phyloP scores from a whole-genome alignment of 805 yeast species.

The Candida morakotiae region DNA sequence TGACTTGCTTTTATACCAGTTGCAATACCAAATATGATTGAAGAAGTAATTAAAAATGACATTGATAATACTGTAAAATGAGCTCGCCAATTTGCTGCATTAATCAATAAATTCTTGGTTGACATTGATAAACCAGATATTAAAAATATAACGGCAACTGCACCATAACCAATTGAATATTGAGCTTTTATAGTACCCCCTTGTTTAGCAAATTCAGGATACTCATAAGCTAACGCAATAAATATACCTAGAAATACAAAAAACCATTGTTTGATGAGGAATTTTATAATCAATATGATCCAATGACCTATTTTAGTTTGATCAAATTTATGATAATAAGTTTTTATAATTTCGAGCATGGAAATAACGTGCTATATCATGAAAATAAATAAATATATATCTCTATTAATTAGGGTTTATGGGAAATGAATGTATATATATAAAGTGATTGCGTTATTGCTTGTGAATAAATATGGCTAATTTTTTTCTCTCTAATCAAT shows the following conservation, averaged over 20 bases:
- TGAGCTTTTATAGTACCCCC: slow-evolving; percentile 75
- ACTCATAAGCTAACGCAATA: slow-evolving; percentile 70
- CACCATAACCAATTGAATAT: slow-evolving; percentile 78
- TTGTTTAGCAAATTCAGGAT: slow-evolving; percentile 78
- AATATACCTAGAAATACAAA: slow-evolving; percentile 67
- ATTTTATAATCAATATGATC: slow-evolving; percentile 16
- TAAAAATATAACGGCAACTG: slow-evolving; percentile 81
- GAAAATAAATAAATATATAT: neutral
- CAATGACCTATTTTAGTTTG: slow-evolving; percentile 10
- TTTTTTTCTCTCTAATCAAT: neutral
- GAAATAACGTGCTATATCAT: neutral
- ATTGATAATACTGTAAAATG: slow-evolving; percentile 65
- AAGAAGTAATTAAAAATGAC: slow-evolving; percentile 68
- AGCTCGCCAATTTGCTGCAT: slow-evolving; percentile 76
- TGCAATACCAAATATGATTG: slow-evolving; percentile 71
- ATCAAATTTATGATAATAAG: slow-evolving; percentile 6
- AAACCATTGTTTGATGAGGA: slow-evolving; percentile 62
- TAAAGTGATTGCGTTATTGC: neutral
- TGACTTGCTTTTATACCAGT: slow-evolving; percentile 60
- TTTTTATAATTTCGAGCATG: neutral
- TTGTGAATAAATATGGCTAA: neutral
- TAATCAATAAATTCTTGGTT: slow-evolving; percentile 55
- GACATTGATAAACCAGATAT: slow-evolving; percentile 79
- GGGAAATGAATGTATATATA: neutral
- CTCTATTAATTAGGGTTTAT: too few relatives aligned